A percentile compares a stretch with the other conserved stretches of the same genome.
Evolutionary conservation across 257 asterid genomes (phyloP).

Genomic region (Petrea volubilis): DNA sequence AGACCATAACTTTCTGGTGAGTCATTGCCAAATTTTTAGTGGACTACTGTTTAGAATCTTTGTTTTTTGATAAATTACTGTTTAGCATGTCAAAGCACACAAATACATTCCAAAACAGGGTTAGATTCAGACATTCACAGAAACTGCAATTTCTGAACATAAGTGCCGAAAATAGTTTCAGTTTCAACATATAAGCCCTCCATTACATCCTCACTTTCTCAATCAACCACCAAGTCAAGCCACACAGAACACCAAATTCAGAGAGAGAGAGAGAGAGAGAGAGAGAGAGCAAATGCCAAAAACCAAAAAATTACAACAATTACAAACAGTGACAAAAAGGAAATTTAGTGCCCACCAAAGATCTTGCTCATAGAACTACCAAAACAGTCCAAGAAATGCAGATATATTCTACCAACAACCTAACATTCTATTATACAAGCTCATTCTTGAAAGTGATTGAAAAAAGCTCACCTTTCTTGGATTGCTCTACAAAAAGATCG

Average conservation of each 20-base stretch:
- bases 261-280: background rate
- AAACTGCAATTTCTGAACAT: background rate
- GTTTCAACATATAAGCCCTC: background rate
- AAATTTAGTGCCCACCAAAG: background rate
- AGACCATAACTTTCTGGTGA: background rate
- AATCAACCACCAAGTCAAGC: too few species aligned
- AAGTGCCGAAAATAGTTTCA: background rate
- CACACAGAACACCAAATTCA: too few species aligned
- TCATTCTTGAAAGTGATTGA: background rate
- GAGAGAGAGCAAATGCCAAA: background rate
- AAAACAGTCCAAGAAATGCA: background rate
- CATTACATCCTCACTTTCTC: too few species aligned
- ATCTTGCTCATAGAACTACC: background rate
- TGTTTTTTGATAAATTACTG: too few species aligned
- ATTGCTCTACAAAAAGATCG: background rate
- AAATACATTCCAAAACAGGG: too few species aligned
- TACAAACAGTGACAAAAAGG: background rate
- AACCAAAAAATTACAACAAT: background rate
- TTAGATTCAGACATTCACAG: background rate
- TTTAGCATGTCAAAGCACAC: too few species aligned
- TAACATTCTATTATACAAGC: background rate
- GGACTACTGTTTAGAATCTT: too few species aligned
- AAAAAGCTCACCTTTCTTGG: constrained; percentile 22
- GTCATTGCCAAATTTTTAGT: background rate
- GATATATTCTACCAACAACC: background rate